Evolutionary conservation across 345 rosid genomes (phyloP).

Genomic region (Erucastrum elatum): DNA sequence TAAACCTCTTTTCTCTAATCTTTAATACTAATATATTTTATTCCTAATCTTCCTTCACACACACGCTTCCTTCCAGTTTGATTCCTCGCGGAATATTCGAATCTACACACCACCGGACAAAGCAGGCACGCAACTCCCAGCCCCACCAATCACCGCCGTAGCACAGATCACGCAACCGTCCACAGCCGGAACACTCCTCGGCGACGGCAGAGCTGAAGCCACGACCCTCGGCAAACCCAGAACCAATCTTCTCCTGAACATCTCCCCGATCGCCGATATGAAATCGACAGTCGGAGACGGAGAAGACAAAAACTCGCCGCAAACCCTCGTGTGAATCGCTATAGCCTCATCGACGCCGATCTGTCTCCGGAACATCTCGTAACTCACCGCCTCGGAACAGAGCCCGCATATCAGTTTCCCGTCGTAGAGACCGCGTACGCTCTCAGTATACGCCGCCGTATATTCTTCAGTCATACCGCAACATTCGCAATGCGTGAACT

Average conservation of each 20-base stretch:
- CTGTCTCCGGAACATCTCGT: constrained; percentile 56
- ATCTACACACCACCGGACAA: constrained; percentile 32
- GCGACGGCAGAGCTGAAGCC: constrained; percentile 8
- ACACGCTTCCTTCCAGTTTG: neutral
- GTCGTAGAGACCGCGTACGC: constrained; percentile 48
- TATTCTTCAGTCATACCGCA: constrained; percentile 78
- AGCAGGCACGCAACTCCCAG: constrained; percentile 26
- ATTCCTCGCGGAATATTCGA: constrained; percentile 25
- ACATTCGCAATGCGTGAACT: constrained; percentile 62
- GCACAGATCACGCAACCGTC: constrained; percentile 30
- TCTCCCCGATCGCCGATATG: constrained; percentile 66
- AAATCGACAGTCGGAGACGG: constrained; percentile 56
- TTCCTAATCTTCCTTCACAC: constrained; percentile 10
- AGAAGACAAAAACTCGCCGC: constrained; percentile 57
- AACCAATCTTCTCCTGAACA: constrained; percentile 50
- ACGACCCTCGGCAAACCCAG: constrained; percentile 49
- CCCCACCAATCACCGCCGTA: constrained; percentile 27
- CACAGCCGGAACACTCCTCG: neutral
- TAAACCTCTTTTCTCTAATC: neutral
- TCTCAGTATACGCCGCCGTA: constrained; percentile 66
- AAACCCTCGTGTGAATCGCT: constrained; percentile 58
- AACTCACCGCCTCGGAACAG: constrained; percentile 80
- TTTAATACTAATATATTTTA: neutral
- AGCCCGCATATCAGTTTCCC: constrained; percentile 86
- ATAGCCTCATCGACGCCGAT: constrained; percentile 75